Conservation (phyloP, 495 filamentous ascomycete genomes). For the Penicillium manginii region DNA sequence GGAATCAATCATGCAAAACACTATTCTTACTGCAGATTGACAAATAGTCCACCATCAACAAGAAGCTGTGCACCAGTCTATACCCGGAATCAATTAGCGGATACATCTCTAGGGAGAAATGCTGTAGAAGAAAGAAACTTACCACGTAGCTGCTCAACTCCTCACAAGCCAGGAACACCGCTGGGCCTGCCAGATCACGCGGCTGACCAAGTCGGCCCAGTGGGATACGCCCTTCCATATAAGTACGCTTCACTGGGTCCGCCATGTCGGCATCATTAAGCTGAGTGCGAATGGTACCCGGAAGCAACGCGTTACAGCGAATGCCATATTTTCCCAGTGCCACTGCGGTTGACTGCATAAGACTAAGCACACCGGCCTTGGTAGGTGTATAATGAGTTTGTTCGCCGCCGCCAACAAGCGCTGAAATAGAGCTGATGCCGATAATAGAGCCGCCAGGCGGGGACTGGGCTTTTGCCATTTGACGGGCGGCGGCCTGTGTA, state of each 20-base stretch:
- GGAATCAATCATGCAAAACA: background rate
- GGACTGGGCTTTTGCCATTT: constrained; percentile 68
- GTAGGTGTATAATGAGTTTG: constrained; percentile 93
- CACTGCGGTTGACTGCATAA: constrained; percentile 85
- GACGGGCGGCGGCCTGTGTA: constrained; percentile 78
- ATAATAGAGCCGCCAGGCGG: constrained; percentile 78
- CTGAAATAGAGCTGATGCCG: constrained; percentile 79
- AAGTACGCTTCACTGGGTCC: constrained; percentile 67
- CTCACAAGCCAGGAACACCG: constrained; percentile 84
- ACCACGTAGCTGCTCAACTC: constrained; percentile 73
- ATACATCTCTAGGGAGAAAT: constrained; percentile 4
- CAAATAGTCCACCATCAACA: constrained; percentile 81
- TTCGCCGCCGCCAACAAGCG: constrained; percentile 77
- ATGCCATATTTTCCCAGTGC: constrained; percentile 78
- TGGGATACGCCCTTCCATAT: constrained; percentile 87
- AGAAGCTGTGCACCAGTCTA: constrained; percentile 81
- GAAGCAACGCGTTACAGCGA: constrained; percentile 82
- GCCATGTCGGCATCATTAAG: constrained; percentile 81
- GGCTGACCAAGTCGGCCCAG: constrained; percentile 73
- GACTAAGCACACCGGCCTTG: constrained; percentile 79
- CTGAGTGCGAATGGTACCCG: constrained; percentile 85
- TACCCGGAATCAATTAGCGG: constrained; percentile 8
- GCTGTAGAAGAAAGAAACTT: constrained; percentile 17
- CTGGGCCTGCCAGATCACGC: constrained; percentile 75
- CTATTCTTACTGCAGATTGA: constrained; percentile 60